Percentiles rank a stretch among this genome's conserved stretches.
Evolutionary conservation across 495 filamentous ascomycete genomes (phyloP).

Genomic region (Stereocaulon alpinum): DNA sequence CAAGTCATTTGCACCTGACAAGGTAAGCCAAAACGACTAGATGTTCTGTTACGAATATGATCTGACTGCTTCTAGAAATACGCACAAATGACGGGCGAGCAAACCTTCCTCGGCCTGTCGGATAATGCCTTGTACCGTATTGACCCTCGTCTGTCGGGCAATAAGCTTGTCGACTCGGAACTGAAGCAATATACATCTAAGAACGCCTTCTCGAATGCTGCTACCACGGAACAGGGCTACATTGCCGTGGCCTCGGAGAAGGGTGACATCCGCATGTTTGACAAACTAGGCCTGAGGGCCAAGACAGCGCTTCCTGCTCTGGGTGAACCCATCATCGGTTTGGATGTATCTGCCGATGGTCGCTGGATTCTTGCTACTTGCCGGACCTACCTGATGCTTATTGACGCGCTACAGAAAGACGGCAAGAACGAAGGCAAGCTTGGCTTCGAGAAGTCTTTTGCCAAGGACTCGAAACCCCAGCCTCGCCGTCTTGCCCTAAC

Average conservation of each 20-base stretch:
- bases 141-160: constrained; percentile 80
- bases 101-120: constrained; percentile 88
- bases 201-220: constrained; percentile 89
- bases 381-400: constrained; percentile 85
- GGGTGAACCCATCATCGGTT: constrained; percentile 86
- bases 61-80: constrained; percentile 56
- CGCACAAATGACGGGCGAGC: constrained; percentile 89
- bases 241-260: constrained; percentile 95
- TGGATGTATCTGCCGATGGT: constrained; percentile 90
- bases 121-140: constrained; percentile 87
- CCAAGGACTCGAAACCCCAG: constrained; percentile 85
- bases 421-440: constrained; percentile 97
- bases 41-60: background rate
- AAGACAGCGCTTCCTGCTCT: constrained; percentile 95
- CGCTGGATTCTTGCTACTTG: constrained; percentile 93
- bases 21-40: constrained; percentile 35
- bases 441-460: constrained; percentile 89
- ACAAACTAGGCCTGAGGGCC: constrained; percentile 90
- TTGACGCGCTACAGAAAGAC: constrained; percentile 80
- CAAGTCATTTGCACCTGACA: constrained; percentile 82
- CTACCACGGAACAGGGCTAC: constrained; percentile 92
- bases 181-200: constrained; percentile 93
- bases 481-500: constrained; percentile 81
- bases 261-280: constrained; percentile 93
- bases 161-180: constrained; percentile 85